Percentiles rank a stretch among this genome's conserved stretches.
These are phyloP conservation scores for Rhodotorula sp. DNA, from an alignment of 1,284 basidiomycete species.

Conservation along the genomic window DNA sequence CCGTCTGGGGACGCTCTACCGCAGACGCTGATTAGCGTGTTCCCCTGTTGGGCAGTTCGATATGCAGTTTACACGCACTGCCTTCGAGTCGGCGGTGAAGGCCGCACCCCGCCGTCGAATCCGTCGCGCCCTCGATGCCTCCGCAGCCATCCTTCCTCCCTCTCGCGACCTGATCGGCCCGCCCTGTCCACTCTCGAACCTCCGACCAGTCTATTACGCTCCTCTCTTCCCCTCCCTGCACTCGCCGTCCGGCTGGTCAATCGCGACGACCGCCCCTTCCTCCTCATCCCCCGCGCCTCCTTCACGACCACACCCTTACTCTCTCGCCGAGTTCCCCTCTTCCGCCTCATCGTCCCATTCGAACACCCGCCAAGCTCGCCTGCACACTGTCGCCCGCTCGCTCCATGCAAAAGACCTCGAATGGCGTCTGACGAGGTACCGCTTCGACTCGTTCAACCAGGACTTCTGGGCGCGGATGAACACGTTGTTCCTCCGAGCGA, in stretches of 20 bases:
- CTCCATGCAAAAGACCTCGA: constrained; percentile 42
- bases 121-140: background rate
- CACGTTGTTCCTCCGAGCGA: constrained; percentile 30
- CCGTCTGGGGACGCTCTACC: no score
- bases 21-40: no score
- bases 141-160: constrained; percentile 14
- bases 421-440: constrained; percentile 41
- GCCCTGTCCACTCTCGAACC: constrained; percentile 43
- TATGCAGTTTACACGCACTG: background rate
- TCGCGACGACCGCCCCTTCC: background rate
- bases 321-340: constrained; percentile 42
- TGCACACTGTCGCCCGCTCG: constrained; percentile 6
- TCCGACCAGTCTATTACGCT: constrained; percentile 44
- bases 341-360: constrained; percentile 10
- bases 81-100: background rate
- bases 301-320: constrained; percentile 41
- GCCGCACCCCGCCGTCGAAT: constrained; percentile 15
- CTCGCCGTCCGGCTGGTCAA: background rate
- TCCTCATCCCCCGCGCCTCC: background rate
- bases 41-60: background rate
- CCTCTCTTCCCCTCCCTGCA: constrained; percentile 37
- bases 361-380: background rate
- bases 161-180: constrained; percentile 42
- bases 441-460: constrained; percentile 43
- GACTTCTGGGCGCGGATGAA: constrained; percentile 43